phyloP scores from a whole-genome alignment of 2,329 filamentous ascomycete species.

The Colletotrichum sp. region DNA sequence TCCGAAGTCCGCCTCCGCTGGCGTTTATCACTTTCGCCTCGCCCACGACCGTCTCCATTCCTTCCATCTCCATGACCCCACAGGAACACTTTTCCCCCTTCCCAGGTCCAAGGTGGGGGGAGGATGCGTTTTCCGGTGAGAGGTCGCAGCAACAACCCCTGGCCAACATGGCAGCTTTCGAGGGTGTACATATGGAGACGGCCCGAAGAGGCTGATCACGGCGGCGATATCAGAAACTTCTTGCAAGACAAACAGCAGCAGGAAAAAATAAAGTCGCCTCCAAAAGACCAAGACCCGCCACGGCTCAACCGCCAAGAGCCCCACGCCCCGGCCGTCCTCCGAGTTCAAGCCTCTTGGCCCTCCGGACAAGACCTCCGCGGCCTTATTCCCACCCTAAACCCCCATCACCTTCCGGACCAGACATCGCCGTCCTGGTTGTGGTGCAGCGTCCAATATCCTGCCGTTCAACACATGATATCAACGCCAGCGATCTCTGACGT shows the following conservation, averaged over 20 bases:
- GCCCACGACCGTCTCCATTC: background rate
- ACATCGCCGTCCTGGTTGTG: background rate
- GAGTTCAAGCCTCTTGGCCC: slow-evolving; percentile 2
- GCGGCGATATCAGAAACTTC: background rate
- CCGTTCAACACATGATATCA: background rate
- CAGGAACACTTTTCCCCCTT: background rate
- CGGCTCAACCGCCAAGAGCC: background rate
- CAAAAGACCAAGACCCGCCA: background rate
- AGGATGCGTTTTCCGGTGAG: slow-evolving; percentile 9
- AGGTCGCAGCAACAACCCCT: background rate
- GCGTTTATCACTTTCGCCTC: background rate
- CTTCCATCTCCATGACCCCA: slow-evolving; percentile 5
- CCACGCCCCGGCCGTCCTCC: slow-evolving; percentile 14
- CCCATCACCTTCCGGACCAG: background rate
- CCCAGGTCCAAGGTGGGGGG: background rate
- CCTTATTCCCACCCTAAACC: background rate
- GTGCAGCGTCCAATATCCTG: background rate
- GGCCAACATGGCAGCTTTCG: background rate
- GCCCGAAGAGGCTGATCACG: background rate
- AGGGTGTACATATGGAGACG: background rate
- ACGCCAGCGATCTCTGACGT: background rate
- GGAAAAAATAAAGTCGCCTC: background rate
- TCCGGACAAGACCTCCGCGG: background rate
- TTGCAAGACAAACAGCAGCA: background rate
- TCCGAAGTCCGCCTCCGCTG: background rate